Conservation (phyloP, 768 basidiomycete genomes). For the Pulveroboletus ravenelii region DNA sequence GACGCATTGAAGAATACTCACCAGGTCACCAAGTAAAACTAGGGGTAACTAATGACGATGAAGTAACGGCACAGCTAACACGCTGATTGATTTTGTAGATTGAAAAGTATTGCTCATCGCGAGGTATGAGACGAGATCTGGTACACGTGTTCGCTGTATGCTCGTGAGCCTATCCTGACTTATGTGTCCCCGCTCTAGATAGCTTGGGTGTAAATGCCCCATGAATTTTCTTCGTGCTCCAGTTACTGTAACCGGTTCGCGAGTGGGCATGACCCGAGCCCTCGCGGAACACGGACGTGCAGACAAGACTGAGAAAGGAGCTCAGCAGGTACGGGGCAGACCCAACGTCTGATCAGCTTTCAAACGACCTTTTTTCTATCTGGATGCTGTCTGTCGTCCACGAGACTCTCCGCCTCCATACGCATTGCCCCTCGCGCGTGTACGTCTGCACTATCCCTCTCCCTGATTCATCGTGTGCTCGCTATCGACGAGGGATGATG, state of each 20-base stretch:
- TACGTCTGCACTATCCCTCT: conserved; percentile 1
- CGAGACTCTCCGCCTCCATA: conserved; percentile 34
- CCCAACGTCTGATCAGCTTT: conserved; percentile 51
- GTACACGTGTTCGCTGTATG: not conserved
- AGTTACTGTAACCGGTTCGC: not conserved
- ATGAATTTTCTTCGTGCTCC: not conserved
- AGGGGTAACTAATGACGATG: too few relatives aligned
- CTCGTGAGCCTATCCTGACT: not conserved
- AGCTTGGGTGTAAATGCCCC: conserved; percentile 7
- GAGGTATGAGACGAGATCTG: conserved; percentile 14
- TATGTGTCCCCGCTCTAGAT: not conserved
- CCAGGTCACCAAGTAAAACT: too few relatives aligned
- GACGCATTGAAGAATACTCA: too few relatives aligned
- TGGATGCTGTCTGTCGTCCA: conserved; percentile 42
- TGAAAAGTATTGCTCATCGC: conserved; percentile 10
- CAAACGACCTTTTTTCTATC: conserved; percentile 44
- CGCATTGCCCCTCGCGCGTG: not conserved
- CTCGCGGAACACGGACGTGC: not conserved
- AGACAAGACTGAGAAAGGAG: conserved; percentile 46
- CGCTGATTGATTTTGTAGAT: conserved; percentile 13
- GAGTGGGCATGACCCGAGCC: conserved; percentile 45
- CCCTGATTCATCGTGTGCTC: conserved; percentile 2
- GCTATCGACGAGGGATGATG: not conserved
- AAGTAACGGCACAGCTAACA: conserved; percentile 10
- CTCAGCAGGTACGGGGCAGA: conserved; percentile 39